Evolutionary conservation across 139 green algal species (phyloP).

Genomic region (Tetraselmis striata): DNA sequence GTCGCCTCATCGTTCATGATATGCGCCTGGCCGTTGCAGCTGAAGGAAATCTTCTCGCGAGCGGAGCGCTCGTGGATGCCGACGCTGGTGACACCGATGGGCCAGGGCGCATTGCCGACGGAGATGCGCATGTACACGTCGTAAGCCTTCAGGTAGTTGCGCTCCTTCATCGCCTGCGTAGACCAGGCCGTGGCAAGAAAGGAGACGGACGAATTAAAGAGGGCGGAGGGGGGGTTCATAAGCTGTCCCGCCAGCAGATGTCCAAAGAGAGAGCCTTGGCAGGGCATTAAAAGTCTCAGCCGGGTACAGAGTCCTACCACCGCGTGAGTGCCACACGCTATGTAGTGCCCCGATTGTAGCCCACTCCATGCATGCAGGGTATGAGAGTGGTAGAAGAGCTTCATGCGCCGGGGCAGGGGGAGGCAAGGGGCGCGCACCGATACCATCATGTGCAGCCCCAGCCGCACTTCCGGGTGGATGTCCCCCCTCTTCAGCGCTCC

Average conservation of each 20-base stretch:
- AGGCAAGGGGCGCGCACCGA: conserved; percentile 15
- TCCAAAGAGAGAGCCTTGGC: too few relatives aligned
- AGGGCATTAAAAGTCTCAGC: too few relatives aligned
- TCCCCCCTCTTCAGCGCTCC: conserved; percentile 52
- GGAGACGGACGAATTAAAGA: too few relatives aligned
- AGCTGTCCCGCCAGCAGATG: too few relatives aligned
- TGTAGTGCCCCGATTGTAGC: too few relatives aligned
- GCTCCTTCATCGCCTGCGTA: conserved; percentile 59
- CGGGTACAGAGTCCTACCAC: too few relatives aligned
- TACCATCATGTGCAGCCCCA: conserved; percentile 59
- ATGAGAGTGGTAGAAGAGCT: too few relatives aligned
- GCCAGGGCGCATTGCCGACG: conserved; percentile 94
- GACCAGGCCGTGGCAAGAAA: too few relatives aligned
- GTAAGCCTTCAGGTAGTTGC: conserved; percentile 91
- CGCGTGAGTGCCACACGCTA: too few relatives aligned
- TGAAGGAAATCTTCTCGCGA: conserved; percentile 89
- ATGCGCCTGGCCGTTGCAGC: conserved; percentile 74
- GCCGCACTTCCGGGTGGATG: conserved; percentile 62
- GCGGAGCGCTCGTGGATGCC: conserved; percentile 88
- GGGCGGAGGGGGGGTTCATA: too few relatives aligned
- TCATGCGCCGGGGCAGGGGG: too few relatives aligned
- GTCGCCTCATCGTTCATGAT: conserved; percentile 99
- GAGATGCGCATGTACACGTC: conserved; percentile 93
- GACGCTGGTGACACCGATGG: conserved; percentile 92
- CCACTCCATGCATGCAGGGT: too few relatives aligned